Conservation (phyloP, 2,329 filamentous ascomycete genomes). For the Verticillium klebahnii region DNA sequence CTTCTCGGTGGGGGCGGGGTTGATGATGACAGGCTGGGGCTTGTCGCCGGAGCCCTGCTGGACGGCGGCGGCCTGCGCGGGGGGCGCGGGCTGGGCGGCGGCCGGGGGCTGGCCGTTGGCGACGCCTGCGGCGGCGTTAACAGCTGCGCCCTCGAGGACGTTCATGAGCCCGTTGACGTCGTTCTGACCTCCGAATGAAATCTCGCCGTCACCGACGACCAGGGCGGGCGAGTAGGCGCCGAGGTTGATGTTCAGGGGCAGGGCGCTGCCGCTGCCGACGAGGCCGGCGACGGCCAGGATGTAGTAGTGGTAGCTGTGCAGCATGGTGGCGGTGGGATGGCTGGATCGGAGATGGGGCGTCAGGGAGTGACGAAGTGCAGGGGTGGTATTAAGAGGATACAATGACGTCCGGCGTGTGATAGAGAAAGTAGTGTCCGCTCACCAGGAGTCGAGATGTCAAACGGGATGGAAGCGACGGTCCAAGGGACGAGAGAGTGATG, state of each 20-base stretch:
- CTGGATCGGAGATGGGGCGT: background rate
- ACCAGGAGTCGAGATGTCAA: background rate
- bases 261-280: slow-evolving; percentile 20
- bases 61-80: slow-evolving; percentile 11
- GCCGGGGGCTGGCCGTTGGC: slow-evolving; percentile 21
- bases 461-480: background rate
- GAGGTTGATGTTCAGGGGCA: slow-evolving; percentile 29
- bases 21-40: slow-evolving; percentile 3
- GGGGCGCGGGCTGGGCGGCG: slow-evolving; percentile 16
- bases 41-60: slow-evolving; percentile 1
- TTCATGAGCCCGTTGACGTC: slow-evolving; percentile 41
- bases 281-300: slow-evolving; percentile 22
- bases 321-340: slow-evolving; percentile 12
- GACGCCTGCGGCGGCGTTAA: slow-evolving; percentile 27
- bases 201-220: slow-evolving; percentile 37
- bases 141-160: slow-evolving; percentile 40
- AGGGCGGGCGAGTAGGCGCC: slow-evolving; percentile 29
- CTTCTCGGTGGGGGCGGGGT: slow-evolving; percentile 3
- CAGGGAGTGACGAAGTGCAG: background rate
- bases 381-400: background rate
- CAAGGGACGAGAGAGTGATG: background rate
- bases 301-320: slow-evolving; percentile 16
- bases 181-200: slow-evolving; percentile 39
- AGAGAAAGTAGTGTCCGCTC: background rate
- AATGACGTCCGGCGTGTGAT: background rate